Percentiles rank a stretch among this genome's conserved stretches.
These are phyloP conservation scores for Dacryopinax spathularia DNA, from an alignment of 768 basidiomycete species.

Conservation along the genomic window DNA sequence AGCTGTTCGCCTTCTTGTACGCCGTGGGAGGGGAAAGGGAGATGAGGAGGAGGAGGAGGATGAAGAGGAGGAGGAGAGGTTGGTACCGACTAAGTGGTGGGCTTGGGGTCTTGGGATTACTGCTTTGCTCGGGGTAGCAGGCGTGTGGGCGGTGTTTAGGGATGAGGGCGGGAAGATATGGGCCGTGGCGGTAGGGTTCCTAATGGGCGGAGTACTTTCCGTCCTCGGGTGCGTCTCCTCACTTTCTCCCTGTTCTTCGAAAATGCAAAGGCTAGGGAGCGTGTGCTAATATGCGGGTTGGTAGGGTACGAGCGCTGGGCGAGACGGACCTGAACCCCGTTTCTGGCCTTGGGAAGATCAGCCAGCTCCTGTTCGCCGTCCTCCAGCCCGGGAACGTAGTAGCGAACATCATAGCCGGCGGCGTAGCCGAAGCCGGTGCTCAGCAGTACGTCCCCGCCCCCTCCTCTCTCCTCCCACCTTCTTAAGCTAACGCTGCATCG, in stretches of 20 bases:
- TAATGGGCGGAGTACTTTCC: conserved; percentile 69
- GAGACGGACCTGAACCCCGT: conserved; percentile 92
- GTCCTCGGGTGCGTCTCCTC: conserved; percentile 56
- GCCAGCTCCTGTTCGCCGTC: conserved; percentile 86
- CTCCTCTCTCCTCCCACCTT: neutral
- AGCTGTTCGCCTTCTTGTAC: conserved; percentile 25
- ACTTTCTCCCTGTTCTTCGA: neutral
- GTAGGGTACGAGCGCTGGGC: conserved; percentile 79
- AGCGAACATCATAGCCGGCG: conserved; percentile 95
- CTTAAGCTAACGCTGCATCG: neutral
- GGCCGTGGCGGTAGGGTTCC: conserved; percentile 79
- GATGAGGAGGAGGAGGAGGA: conserved; percentile 40
- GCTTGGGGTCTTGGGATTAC: conserved; percentile 47
- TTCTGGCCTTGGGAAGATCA: conserved; percentile 86
- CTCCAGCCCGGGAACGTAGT: conserved; percentile 89
- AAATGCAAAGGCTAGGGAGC: neutral
- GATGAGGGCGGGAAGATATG: conserved; percentile 84
- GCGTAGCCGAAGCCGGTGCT: conserved; percentile 92
- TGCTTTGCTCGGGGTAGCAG: conserved; percentile 50
- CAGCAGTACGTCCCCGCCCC: conserved; percentile 46
- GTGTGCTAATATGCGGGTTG: neutral
- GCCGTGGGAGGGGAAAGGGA: conserved; percentile 14
- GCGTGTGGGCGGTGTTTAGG: conserved; percentile 85
- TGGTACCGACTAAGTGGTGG: conserved; percentile 75
- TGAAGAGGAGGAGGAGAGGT: conserved; percentile 59